Base-by-base conservation (phyloP, 139 green algal species). In the Tetraselmis striata region DNA sequence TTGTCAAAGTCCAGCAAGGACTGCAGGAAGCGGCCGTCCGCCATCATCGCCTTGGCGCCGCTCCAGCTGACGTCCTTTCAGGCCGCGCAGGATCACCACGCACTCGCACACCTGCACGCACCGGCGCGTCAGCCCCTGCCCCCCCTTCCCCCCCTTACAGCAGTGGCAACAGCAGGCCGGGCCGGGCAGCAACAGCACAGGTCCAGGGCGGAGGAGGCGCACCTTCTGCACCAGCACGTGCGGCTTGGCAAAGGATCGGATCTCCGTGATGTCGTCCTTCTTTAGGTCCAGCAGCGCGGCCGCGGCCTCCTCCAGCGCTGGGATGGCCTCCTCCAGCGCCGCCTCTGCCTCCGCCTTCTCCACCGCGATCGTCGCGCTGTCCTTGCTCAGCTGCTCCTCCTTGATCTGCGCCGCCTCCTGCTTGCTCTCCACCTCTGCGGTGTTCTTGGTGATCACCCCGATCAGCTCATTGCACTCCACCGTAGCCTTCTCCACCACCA, bases 211-310 rank as follows among this genome's bases (percentile, higher is more conserved):
- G 45, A 67, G 45, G 5, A 67, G 45, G 58, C 80, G 1, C 75
- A 93, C 92, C 87, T 95, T 94, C 84, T 96, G 93, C 75, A 98
- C 93, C 28, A 93, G 82, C 26, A 93, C 83, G 82, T 94, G 91
- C n/a, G 94, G 94, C 85, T 98, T 98, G 28, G 92, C 89, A 84
- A 96, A 98, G 30, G 92, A 96, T 1, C 91, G 83, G 59, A 98
- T 95, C 86, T 97, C 93, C 0, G 91, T 97, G 85, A 98, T 98
- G 79, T 98, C 92, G 76, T 98, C 93, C 89, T 91, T 95, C 79
- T 95, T 94, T 59, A 98, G 81, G 80, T 95, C 93, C 58, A 92
- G 90, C 79, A 98, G 86, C 26, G 93, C 93, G 11, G 90, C 87
- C n/a, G 92, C 93, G 24, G 94, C 94, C 80, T 94, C 93, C 86